phyloP scores from a whole-genome alignment of 441 rosid genomes.

The Eugenia klotzschiana region DNA sequence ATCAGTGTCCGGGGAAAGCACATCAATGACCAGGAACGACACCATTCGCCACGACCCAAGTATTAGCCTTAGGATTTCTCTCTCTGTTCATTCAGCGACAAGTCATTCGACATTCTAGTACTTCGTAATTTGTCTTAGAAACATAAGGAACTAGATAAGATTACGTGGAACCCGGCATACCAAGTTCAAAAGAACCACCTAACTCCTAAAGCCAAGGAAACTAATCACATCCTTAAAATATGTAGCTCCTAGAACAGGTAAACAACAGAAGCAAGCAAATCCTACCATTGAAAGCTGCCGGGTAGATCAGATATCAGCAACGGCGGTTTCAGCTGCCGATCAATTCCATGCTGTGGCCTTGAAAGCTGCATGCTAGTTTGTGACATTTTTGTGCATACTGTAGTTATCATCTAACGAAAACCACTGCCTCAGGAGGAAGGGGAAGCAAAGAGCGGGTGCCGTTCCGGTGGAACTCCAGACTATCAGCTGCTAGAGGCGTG shows the following conservation, averaged over 20 bases:
- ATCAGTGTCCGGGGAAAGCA: not conserved
- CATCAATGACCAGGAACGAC: not conserved
- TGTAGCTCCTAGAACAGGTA: not conserved
- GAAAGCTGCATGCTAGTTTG: not conserved
- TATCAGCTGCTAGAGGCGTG: slow-evolving; percentile 25
- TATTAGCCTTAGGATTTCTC: not conserved
- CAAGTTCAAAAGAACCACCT: not conserved
- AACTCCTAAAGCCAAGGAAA: not conserved
- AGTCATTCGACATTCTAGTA: not conserved
- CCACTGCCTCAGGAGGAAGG: slow-evolving; percentile 16
- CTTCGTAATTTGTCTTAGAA: not conserved
- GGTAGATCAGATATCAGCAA: not conserved
- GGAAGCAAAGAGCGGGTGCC: slow-evolving; percentile 19
- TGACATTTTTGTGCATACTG: not conserved
- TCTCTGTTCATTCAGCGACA: not conserved
- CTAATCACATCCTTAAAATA: not conserved
- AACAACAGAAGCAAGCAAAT: not conserved
- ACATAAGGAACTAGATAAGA: not conserved
- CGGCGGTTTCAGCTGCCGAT: not conserved
- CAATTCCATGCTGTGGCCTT: not conserved
- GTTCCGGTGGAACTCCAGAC: slow-evolving; percentile 32
- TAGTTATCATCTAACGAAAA: not conserved
- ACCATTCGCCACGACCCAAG: fast-evolving
- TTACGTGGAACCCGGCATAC: not conserved
- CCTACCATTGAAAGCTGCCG: not conserved